Percentiles rank a stretch among this genome's conserved stretches.
Conservation (phyloP, 371 early-diverging fungal species). For the Encephalitozoon intestinalis region DNA sequence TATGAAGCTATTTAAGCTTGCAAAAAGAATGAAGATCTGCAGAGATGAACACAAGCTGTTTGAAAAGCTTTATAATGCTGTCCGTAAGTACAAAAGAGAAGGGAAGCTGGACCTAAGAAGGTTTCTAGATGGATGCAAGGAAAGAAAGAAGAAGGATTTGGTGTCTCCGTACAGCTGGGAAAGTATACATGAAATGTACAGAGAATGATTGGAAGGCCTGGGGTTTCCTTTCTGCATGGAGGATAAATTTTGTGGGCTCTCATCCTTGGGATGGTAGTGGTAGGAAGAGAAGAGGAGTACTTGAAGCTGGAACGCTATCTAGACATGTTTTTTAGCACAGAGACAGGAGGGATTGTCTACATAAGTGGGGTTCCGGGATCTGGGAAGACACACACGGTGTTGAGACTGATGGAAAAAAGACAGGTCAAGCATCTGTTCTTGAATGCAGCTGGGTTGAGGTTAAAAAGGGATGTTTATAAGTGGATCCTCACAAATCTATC, state of each 20-base stretch:
- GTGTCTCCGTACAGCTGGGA: not conserved
- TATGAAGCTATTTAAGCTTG: conserved; percentile 3
- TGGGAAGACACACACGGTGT: conserved; percentile 59
- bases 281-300: conserved; percentile 57
- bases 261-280: conserved; percentile 12
- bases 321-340: conserved; percentile 38
- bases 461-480: conserved; percentile 37
- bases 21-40: not conserved
- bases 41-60: not conserved
- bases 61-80: not conserved
- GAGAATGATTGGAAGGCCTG: not conserved
- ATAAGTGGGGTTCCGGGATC: conserved; percentile 61
- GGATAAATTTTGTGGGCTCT: not conserved
- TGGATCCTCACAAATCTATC: conserved; percentile 24
- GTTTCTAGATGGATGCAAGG: not conserved
- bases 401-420: conserved; percentile 28
- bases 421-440: conserved; percentile 26
- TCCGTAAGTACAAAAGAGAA: not conserved
- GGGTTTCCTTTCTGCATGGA: not conserved
- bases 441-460: conserved; percentile 19
- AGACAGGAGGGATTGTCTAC: conserved; percentile 45
- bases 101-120: not conserved
- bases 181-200: not conserved
- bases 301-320: conserved; percentile 37
- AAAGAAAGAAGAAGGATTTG: not conserved